Base-by-base conservation (phyloP, 345 rosid species). In the Eutrema heterophyllum region DNA sequence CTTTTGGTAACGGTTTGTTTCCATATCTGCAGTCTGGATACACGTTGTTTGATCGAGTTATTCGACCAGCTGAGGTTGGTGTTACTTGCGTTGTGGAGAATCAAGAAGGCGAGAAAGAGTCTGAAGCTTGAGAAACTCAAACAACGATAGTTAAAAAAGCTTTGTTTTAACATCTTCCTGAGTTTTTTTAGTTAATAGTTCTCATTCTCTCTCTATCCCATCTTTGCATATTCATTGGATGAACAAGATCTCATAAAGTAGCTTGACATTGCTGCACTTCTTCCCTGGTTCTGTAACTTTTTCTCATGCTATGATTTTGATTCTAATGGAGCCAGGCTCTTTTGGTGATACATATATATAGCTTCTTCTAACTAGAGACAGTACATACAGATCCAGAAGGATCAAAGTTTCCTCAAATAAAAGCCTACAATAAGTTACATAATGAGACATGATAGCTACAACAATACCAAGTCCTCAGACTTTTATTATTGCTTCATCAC, bases 21-120 rank as follows among this genome's bases (percentile, higher is more conserved):
- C 61, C 26, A 16, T 58, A 11, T 24, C 30, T 80, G 79, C 92
- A 94, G 98, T 66, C 87, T 27, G 99, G 99, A 72, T 94, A 88
- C 81, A 70, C 79, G 58, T 85, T 95, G 15, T 74, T 83, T 9
- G 97, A 92, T 45, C 82, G 97, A 72, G 91, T 90, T 35, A 85
- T 95, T 70, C 86, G 98, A 57, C 97, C 99, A 18, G 99, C 98
- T 1, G 96, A 95, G 72, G 98, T 95, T 13, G 96, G 99, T 38
- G 99, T 95, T 33, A 92, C 96, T 61, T 84, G 75, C 49, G 84
- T 70, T 0, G 82, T 51, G 54, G 89, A 84, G 64, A 69, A 67
- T 18, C 80, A 78, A 21, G 73, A n/a, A n/a, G n/a, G n/a, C n/a
- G n/a, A n/a, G n/a, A 75, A 73, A 82, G 72, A 66, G 56, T 71